A percentile compares a stretch with the other conserved stretches of the same genome.
Evolutionary conservation across 208 protist species (phyloP).

Genomic region (Leishmania braziliensis): DNA sequence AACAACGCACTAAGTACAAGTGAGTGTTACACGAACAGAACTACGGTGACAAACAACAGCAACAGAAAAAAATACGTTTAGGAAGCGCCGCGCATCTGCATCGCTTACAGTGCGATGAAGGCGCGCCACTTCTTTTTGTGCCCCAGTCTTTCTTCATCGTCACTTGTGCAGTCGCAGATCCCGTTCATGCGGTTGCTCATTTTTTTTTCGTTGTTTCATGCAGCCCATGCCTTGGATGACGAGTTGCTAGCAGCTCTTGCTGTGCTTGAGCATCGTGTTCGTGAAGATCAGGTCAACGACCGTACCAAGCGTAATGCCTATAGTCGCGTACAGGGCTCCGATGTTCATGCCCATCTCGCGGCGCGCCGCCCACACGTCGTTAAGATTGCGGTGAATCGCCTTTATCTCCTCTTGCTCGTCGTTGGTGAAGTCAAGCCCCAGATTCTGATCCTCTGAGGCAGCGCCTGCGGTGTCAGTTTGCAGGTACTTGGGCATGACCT

Average conservation of each 20-base stretch:
- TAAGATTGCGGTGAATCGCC: constrained; percentile 24
- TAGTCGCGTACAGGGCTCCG: constrained; percentile 73
- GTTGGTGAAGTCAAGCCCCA: neutral
- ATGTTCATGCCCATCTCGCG: constrained; percentile 89
- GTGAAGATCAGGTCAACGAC: constrained; percentile 77
- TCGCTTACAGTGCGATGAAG: neutral
- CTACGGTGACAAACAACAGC: neutral
- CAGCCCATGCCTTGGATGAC: neutral
- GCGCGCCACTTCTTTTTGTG: neutral
- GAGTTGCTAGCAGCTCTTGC: constrained; percentile 1
- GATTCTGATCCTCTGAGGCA: neutral
- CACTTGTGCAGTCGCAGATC: neutral
- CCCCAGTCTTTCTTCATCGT: neutral
- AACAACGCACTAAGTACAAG: neutral
- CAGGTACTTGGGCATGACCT: neutral
- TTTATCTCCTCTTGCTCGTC: constrained; percentile 37
- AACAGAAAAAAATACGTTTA: neutral
- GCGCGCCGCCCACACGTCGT: constrained; percentile 51
- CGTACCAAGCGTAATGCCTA: constrained; percentile 78
- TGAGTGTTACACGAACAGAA: neutral
- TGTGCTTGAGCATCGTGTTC: constrained; percentile 50
- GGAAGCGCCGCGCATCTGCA: neutral
- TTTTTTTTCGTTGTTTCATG: neutral
- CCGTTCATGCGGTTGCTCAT: neutral
- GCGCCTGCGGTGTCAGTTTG: neutral